Evolutionary conservation across 2,329 filamentous ascomycete genomes (phyloP).

Genomic region (Pyricularia sp.): DNA sequence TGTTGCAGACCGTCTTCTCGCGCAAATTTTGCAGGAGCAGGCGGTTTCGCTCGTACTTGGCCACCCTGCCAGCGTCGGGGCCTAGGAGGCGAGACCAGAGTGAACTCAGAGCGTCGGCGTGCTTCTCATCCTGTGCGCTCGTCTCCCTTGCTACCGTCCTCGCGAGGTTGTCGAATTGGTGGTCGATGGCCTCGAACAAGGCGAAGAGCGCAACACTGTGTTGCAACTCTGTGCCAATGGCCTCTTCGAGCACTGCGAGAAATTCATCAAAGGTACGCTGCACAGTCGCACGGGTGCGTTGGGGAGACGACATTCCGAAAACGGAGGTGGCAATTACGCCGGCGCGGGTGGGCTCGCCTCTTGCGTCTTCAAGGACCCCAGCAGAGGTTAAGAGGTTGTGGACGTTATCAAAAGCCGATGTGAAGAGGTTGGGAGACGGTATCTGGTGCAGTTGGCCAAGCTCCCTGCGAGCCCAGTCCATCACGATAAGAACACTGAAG

Average conservation of each 20-base stretch:
- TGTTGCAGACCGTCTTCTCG: constrained; percentile 77
- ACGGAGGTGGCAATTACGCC: constrained; percentile 61
- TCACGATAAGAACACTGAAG: constrained; percentile 73
- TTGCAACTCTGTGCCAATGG: constrained; percentile 74
- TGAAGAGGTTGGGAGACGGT: constrained; percentile 53
- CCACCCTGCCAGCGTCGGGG: constrained; percentile 61
- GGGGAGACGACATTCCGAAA: constrained; percentile 71
- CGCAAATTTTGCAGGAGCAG: constrained; percentile 69
- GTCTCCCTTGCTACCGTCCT: constrained; percentile 78
- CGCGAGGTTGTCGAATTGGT: constrained; percentile 81
- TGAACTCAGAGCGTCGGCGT: constrained; percentile 71
- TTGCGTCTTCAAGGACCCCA: constrained; percentile 46
- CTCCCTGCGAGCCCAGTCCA: constrained; percentile 92
- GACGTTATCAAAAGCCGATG: constrained; percentile 71
- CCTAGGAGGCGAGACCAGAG: constrained; percentile 84
- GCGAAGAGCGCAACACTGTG: constrained; percentile 73
- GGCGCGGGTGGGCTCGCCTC: constrained; percentile 53
- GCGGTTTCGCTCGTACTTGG: constrained; percentile 88
- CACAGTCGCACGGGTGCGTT: constrained; percentile 70
- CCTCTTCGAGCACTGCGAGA: constrained; percentile 77
- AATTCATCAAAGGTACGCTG: constrained; percentile 86
- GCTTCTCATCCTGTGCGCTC: constrained; percentile 68
- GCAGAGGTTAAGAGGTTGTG: constrained; percentile 64
- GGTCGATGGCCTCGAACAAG: constrained; percentile 87
- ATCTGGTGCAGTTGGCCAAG: constrained; percentile 58